phyloP scores from a whole-genome alignment of 164 flowering plant genomes.

The Saururus chinensis region DNA sequence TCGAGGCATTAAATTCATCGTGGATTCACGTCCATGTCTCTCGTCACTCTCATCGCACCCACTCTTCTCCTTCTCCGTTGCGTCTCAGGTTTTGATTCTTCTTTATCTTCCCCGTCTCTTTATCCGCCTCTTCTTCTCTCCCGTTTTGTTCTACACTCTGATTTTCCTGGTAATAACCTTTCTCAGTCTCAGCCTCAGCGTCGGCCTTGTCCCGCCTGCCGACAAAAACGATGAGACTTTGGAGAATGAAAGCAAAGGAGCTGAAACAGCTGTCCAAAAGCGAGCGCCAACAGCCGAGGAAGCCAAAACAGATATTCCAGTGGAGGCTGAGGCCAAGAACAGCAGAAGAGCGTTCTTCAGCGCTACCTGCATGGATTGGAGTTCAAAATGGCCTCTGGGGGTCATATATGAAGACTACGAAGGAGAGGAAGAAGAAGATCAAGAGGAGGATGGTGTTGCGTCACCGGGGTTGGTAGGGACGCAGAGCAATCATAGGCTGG shows the following conservation, averaged over 20 bases:
- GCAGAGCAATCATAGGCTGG: background rate
- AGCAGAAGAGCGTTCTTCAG: constrained; percentile 10
- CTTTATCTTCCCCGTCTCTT: constrained; percentile 49
- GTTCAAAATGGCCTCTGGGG: constrained; percentile 66
- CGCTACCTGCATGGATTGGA: constrained; percentile 45
- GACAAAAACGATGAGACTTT: background rate
- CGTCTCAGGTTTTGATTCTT: constrained; percentile 39
- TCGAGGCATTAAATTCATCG: background rate
- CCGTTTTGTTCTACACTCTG: constrained; percentile 34
- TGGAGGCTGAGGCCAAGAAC: constrained; percentile 5
- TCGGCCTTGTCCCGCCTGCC: background rate
- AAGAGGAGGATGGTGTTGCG: background rate
- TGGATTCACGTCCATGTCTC: no score
- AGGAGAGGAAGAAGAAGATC: constrained; percentile 27
- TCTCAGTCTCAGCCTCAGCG: constrained; percentile 32
- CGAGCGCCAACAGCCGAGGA: no score
- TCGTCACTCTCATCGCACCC: constrained; percentile 14
- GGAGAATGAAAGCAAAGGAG: background rate
- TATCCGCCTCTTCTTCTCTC: constrained; percentile 33
- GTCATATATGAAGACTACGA: constrained; percentile 72
- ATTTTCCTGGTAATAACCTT: constrained; percentile 11
- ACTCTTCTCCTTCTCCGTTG: constrained; percentile 45
- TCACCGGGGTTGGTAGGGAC: background rate
- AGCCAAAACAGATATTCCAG: constrained; percentile 2
- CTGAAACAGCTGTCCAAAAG: no score